phyloP scores from a whole-genome alignment of 306 rosid species.

The Ormosia emarginata region DNA sequence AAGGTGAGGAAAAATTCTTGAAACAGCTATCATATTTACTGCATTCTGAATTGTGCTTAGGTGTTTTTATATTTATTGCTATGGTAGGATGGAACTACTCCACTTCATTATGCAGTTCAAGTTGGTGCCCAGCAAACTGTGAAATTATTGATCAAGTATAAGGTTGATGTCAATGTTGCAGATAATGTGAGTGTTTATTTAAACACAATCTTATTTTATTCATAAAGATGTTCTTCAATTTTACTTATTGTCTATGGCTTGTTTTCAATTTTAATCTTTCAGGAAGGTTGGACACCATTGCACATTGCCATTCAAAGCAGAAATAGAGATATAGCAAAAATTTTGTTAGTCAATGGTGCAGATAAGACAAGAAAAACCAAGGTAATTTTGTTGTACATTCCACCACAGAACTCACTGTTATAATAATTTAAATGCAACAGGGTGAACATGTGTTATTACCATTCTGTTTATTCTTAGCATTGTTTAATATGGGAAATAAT shows the following conservation, averaged over 20 bases:
- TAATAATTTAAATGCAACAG: background rate
- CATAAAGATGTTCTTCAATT: background rate
- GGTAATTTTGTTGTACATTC: slow-evolving; percentile 44
- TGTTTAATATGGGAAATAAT: background rate
- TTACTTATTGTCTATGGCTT: background rate
- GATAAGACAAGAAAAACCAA: slow-evolving; percentile 70
- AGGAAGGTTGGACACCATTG: slow-evolving; percentile 98
- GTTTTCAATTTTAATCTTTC: slow-evolving; percentile 14
- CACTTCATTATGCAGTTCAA: slow-evolving; percentile 94
- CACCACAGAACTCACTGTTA: background rate
- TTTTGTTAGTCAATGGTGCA: slow-evolving; percentile 79
- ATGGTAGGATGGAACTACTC: slow-evolving; percentile 89
- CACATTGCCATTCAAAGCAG: slow-evolving; percentile 86
- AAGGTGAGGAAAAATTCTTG: slow-evolving; percentile 45
- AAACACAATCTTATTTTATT: background rate
- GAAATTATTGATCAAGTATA: slow-evolving; percentile 76
- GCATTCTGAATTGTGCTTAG: slow-evolving; percentile 2
- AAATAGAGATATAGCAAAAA: slow-evolving; percentile 75
- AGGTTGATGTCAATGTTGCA: slow-evolving; percentile 71
- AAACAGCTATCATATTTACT: background rate
- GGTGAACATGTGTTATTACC: background rate
- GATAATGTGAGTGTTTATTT: slow-evolving; percentile 59
- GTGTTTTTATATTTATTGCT: slow-evolving; percentile 20
- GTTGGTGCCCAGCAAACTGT: slow-evolving; percentile 85
- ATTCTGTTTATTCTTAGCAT: slow-evolving; percentile 3